Percentiles rank a stretch among this genome's conserved stretches.
phyloP scores from a whole-genome alignment of 1,139 yeast species.

The Torulaspora pretoriensis region DNA sequence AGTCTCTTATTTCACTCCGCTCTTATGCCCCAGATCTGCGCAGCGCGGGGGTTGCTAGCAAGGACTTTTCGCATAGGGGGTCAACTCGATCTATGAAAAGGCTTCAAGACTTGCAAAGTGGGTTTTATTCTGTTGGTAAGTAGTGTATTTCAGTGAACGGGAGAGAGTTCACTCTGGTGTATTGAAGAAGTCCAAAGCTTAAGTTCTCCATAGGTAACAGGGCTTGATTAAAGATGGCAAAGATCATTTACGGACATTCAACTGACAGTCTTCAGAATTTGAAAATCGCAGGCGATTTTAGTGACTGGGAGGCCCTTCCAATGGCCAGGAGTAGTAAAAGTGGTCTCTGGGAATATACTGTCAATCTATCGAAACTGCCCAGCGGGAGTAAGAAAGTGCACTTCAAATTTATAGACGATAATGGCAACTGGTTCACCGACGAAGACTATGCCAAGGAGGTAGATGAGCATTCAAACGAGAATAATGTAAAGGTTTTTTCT shows the following conservation, averaged over 20 bases:
- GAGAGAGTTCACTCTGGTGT: too few species aligned
- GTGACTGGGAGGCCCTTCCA: constrained; percentile 27
- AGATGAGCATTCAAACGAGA: constrained; percentile 54
- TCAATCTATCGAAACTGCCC: constrained; percentile 16
- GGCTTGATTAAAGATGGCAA: constrained; percentile 14
- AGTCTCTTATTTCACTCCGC: constrained; percentile 1
- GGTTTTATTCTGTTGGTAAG: neutral
- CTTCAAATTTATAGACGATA: constrained; percentile 34
- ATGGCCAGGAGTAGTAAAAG: constrained; percentile 20
- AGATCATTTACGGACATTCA: constrained; percentile 25
- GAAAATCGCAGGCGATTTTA: constrained; percentile 33
- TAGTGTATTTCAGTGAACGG: neutral
- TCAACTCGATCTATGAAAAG: neutral
- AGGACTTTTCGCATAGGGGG: neutral
- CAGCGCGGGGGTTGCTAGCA: constrained; percentile 1
- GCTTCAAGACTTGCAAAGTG: neutral
- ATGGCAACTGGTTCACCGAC: constrained; percentile 57
- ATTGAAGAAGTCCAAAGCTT: too few species aligned
- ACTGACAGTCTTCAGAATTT: constrained; percentile 18
- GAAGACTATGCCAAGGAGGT: constrained; percentile 43
- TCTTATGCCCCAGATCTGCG: neutral
- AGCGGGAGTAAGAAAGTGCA: constrained; percentile 18
- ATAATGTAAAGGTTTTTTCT: constrained; percentile 44
- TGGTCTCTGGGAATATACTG: constrained; percentile 23
- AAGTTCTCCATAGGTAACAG: too few species aligned